Base-by-base conservation (phyloP, 1,139 yeast species). In the Zygoascus hellenicus region DNA sequence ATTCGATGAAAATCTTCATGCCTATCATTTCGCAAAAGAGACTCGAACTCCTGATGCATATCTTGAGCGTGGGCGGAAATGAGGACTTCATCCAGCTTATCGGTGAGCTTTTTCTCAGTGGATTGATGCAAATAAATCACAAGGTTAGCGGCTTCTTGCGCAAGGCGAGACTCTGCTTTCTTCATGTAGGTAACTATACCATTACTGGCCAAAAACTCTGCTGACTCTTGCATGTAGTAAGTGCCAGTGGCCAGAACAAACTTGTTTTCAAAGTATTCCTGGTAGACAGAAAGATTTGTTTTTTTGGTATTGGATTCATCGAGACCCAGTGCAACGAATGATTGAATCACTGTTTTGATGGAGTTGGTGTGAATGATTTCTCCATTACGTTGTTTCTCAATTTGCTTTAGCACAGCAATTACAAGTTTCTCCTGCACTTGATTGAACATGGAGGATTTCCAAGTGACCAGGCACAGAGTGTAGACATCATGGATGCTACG, bases 151-250 rank as follows among this genome's bases (percentile, higher is more conserved):
- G 83, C 78, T 67, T 92, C 98, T 63, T 89, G 96, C 35, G 78
- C 77, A 43, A 92, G 78, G 54, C 97, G 75, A 42, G 78, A 74
- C 59, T 86, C 90, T 44, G 96, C 95, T 64, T 84, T 87, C 55
- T 78, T 80, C 79, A 92, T 83, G 67, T 92, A 92, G 61, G 88
- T 96, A 35, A 90, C 92, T 44, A 90, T 95, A 57, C 89, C 84
- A 64, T 88, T 85, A 37, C 78, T 77, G 4, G 76, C 68, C 54
- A 92, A 71, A 62, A 81, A 89, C 45, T 74, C 74, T 17, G 72
- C 70, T 43, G 95, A 81, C 65, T 90, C 97, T 43, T 71, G 71
- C 36, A 72, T 69, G 66, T 90, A 92, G 64, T 84, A 92, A 37
- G 75, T 78, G 47, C 75, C 77, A 1, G 98, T 90, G 48, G 78